Evolutionary conservation across 306 rosid species (phyloP).

Genomic region (Adenanthera pavonina): DNA sequence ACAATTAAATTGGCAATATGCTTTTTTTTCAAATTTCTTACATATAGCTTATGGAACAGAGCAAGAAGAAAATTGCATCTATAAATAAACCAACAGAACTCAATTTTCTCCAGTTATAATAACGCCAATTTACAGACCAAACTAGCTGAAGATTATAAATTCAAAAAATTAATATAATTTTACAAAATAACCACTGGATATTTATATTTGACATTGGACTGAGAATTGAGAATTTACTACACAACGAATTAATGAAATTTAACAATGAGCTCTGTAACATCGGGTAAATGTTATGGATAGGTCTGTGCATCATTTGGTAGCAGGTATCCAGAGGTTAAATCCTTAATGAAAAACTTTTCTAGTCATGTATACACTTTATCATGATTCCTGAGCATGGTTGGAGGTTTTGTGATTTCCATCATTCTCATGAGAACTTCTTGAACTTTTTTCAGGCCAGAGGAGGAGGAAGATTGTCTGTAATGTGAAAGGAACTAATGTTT

Average conservation of each 20-base stretch:
- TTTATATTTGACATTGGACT: constrained; percentile 25
- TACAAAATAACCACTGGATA: constrained; percentile 3
- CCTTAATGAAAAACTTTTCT: background rate
- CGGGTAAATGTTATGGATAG: background rate
- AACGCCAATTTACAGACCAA: constrained; percentile 5
- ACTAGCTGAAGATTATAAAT: constrained; percentile 1
- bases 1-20: background rate
- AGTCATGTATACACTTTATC: background rate
- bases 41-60: background rate
- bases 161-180: constrained; percentile 21
- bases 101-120: background rate
- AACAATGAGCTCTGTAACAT: background rate
- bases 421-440: constrained; percentile 15
- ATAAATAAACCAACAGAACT: background rate
- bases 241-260: background rate
- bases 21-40: background rate
- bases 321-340: background rate
- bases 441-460: background rate
- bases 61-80: constrained; percentile 29
- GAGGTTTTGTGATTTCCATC: constrained; percentile 26
- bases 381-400: background rate
- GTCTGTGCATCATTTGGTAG: background rate
- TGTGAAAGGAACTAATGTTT: background rate
- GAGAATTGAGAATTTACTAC: constrained; percentile 30
- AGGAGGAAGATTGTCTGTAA: background rate